Evolutionary conservation across 352 stramenopile genomes (phyloP), one percentile per base, ranked within the genome.

Genomic region (Globisporangium splendens): DNA sequence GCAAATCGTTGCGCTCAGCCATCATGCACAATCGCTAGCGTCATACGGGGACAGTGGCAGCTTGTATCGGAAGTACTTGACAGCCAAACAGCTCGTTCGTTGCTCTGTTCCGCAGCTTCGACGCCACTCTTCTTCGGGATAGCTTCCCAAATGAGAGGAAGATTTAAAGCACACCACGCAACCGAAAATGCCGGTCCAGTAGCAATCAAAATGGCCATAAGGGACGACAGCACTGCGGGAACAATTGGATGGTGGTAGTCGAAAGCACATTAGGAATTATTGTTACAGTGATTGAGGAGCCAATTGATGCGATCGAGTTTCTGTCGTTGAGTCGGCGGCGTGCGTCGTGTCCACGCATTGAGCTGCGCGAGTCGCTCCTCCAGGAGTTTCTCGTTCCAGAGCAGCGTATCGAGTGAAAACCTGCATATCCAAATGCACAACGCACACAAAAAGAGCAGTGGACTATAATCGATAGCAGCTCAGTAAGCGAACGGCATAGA

Each of bases 351-450:
- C 81, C 81, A 91, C 10, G 72, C 71, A 24, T 71, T 91, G 28
- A 91, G 50, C 50, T 88, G 56, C 63, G 84, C 65, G 21, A 91
- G 71, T 14, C 82, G 77, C 42, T 85, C 59, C 52, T 89, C 82
- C 15, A 91, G 66, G 22, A 86, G 67, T 46, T 79, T 70, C 24
- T 89, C 79, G 48, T 67, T 68, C 82, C 82, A 91, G 47, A 89
- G 54, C 54, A 89, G 54, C 21, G 82, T 91, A 54, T 91, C 82
- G 46, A 88, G 60, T 22, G 79, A 89, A 57, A 89, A 88, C 0
- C 82, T 91, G 53, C 21, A 59, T 8, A 3, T 31, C 41, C 41
- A 33, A 22, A 35, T 14, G 21, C 8, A 35, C 15, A 56, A 38
- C 28, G 22, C 7, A 46, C 31, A 28, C 7, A 18, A n/a, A 44